phyloP scores from a whole-genome alignment of 495 filamentous ascomycete genomes.

The Aspergillus homomorphus region DNA sequence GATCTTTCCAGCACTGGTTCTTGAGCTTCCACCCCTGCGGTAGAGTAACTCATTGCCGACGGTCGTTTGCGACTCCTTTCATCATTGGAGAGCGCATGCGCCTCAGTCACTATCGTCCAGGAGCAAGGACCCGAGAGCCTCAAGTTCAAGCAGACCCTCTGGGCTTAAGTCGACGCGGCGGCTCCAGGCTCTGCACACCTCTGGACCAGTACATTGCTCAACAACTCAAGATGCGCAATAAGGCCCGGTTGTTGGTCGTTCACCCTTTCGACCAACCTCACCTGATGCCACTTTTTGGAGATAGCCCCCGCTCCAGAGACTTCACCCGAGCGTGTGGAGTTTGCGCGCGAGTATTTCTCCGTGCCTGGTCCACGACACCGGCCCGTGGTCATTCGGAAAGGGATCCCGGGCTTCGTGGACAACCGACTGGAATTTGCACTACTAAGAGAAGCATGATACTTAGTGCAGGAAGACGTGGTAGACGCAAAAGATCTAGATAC shows the following conservation, averaged over 20 bases:
- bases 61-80: conserved; percentile 35
- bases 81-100: conserved; percentile 40
- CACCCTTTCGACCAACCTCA: conserved; percentile 65
- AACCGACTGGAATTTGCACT: conserved; percentile 51
- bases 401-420: conserved; percentile 51
- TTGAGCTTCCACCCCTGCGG: neutral
- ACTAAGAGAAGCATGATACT: conserved; percentile 43
- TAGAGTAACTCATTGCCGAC: conserved; percentile 24
- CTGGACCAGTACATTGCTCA: conserved; percentile 56
- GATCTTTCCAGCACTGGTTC: conserved; percentile 12
- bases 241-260: conserved; percentile 48
- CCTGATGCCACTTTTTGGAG: conserved; percentile 61
- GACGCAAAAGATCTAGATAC: conserved; percentile 45
- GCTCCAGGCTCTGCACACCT: conserved; percentile 42
- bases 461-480: conserved; percentile 47
- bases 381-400: conserved; percentile 52
- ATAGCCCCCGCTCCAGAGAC: conserved; percentile 51
- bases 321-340: conserved; percentile 32
- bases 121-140: conserved; percentile 56
- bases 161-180: conserved; percentile 43
- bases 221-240: conserved; percentile 33
- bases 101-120: conserved; percentile 50
- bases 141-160: conserved; percentile 50
- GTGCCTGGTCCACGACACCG: conserved; percentile 40
- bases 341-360: conserved; percentile 48